phyloP scores from a whole-genome alignment of 345 rosid species.

The Salix arbutifolia region DNA sequence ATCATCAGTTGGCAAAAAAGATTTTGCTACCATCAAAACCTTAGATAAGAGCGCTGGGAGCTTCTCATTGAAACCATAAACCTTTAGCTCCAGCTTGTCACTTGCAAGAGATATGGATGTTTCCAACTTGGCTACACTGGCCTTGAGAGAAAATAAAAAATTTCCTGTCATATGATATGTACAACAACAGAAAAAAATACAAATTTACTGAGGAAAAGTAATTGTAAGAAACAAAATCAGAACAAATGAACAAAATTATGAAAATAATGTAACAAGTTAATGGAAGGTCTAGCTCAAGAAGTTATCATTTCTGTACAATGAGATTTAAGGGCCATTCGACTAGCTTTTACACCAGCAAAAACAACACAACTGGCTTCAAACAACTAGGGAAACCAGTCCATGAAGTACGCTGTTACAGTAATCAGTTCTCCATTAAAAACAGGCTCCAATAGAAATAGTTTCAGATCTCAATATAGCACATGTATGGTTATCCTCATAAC shows the following conservation, averaged over 20 bases:
- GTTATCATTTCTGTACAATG: too few species aligned
- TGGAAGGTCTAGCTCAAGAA: not conserved
- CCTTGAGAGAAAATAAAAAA: slow-evolving; percentile 43
- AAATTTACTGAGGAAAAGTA: not conserved
- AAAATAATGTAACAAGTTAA: not conserved
- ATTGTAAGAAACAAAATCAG: not conserved
- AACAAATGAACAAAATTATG: not conserved
- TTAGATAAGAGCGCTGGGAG: slow-evolving; percentile 69
- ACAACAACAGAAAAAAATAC: not conserved
- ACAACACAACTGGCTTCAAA: too few species aligned
- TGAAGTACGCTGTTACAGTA: not conserved
- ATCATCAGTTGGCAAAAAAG: slow-evolving; percentile 69
- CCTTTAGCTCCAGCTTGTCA: slow-evolving; percentile 85
- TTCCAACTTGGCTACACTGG: slow-evolving; percentile 88
- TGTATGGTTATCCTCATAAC: not conserved
- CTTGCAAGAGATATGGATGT: slow-evolving; percentile 59
- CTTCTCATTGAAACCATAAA: slow-evolving; percentile 90
- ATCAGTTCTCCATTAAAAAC: not conserved
- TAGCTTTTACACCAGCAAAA: not conserved
- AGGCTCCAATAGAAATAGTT: not conserved
- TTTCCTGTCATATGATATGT: not conserved
- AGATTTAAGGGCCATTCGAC: not conserved
- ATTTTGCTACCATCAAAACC: slow-evolving; percentile 58
- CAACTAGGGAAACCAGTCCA: not conserved
- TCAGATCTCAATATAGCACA: not conserved